A percentile compares a stretch with the other conserved stretches of the same genome.
phyloP scores from a whole-genome alignment of 2,329 filamentous ascomycete genomes.

The Elsinoe perseae region DNA sequence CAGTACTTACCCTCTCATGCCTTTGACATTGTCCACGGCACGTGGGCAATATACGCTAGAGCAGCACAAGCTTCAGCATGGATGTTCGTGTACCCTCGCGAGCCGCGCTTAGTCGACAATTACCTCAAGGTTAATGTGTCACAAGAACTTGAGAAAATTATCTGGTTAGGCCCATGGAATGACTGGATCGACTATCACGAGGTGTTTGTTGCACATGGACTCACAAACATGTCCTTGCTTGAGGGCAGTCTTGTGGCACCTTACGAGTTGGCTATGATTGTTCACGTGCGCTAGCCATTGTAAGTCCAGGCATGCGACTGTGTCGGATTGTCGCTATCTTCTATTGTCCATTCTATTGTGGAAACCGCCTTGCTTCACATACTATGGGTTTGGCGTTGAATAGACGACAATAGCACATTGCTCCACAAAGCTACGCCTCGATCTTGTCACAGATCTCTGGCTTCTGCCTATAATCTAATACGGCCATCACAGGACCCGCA shows the following conservation, averaged over 20 bases:
- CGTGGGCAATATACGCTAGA: constrained; percentile 37
- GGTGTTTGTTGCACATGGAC: not conserved
- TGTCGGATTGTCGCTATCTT: not conserved
- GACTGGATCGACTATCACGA: constrained; percentile 32
- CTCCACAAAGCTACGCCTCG: too few relatives aligned
- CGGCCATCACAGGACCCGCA: too few relatives aligned
- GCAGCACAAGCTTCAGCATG: constrained; percentile 38
- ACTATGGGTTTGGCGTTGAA: not conserved
- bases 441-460: too few relatives aligned
- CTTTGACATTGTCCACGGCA: constrained; percentile 39
- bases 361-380: not conserved
- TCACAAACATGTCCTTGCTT: not conserved
- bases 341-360: not conserved
- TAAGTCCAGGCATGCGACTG: not conserved
- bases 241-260: constrained; percentile 8
- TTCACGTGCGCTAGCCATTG: not conserved
- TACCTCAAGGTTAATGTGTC: constrained; percentile 36
- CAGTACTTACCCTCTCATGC: constrained; percentile 37
- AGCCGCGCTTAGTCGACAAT: constrained; percentile 37
- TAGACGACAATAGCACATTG: too few relatives aligned
- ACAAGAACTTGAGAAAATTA: constrained; percentile 28
- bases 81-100: constrained; percentile 49
- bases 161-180: constrained; percentile 38
- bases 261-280: constrained; percentile 14
- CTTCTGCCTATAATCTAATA: too few relatives aligned